A percentile compares a stretch with the other conserved stretches of the same genome.
Evolutionary conservation across 2,329 filamentous ascomycete species (phyloP).

Genomic region (Epichloe bromicola): DNA sequence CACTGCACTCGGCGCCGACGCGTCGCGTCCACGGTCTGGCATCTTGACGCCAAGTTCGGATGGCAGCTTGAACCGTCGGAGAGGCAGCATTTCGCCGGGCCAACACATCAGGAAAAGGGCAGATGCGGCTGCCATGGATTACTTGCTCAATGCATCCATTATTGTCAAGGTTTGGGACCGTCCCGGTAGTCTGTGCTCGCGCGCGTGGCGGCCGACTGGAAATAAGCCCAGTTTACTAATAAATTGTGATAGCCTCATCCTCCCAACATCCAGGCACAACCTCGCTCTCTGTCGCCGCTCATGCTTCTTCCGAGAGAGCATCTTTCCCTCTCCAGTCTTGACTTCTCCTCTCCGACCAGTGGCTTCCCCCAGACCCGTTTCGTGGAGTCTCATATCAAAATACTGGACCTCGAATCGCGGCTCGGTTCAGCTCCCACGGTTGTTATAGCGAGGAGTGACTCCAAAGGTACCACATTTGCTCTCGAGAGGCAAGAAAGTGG

Average conservation of each 20-base stretch:
- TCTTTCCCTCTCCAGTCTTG: conserved; percentile 48
- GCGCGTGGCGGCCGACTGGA: not conserved
- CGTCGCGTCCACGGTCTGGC: conserved; percentile 34
- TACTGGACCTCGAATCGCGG: conserved; percentile 50
- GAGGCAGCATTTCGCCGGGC: conserved; percentile 17
- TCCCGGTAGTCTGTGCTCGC: not conserved
- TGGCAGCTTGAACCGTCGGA: conserved; percentile 23
- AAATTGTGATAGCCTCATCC: conserved; percentile 37
- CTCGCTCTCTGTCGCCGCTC: conserved; percentile 43
- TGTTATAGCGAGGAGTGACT: conserved; percentile 47
- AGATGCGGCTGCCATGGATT: conserved; percentile 30
- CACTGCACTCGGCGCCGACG: conserved; percentile 26
- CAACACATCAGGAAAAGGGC: conserved; percentile 24
- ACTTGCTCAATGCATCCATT: conserved; percentile 38
- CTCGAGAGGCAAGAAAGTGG: conserved; percentile 51
- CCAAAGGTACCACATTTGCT: conserved; percentile 40
- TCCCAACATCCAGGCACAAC: conserved; percentile 36
- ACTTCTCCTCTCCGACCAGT: conserved; percentile 37
- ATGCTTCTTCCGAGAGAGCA: conserved; percentile 50
- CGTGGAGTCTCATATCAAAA: conserved; percentile 49
- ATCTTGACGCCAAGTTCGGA: conserved; percentile 29
- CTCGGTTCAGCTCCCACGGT: conserved; percentile 40
- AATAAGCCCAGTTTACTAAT: conserved; percentile 9
- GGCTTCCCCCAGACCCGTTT: conserved; percentile 41
- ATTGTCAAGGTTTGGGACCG: conserved; percentile 32